These are phyloP conservation scores for Arthrobotrys sphaeroides DNA, from an alignment of 2,329 filamentous ascomycete species.

Conservation along the genomic window DNA sequence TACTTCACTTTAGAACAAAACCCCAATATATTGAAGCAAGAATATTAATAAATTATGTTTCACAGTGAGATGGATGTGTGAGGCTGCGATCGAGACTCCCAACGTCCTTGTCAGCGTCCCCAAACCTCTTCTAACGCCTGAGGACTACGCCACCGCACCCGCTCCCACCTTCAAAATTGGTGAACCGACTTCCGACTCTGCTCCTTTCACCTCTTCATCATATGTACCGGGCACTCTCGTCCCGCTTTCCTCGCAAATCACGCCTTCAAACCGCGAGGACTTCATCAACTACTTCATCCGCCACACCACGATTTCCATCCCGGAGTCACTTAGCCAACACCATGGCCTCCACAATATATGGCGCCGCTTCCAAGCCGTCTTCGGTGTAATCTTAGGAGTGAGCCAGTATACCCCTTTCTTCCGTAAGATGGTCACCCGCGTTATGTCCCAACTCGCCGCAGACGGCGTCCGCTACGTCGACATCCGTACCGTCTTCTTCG, in stretches of 20 bases:
- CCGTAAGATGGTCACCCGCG: constrained; percentile 72
- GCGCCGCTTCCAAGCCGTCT: constrained; percentile 80
- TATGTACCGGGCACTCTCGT: constrained; percentile 66
- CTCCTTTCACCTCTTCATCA: constrained; percentile 46
- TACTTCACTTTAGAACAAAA: background rate
- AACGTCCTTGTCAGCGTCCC: constrained; percentile 70
- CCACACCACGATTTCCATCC: constrained; percentile 60
- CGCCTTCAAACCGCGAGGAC: constrained; percentile 44
- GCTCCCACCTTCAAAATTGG: constrained; percentile 61
- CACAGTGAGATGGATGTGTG: constrained; percentile 75
- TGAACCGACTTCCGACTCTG: background rate
- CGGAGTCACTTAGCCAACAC: constrained; percentile 80
- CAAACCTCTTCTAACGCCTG: constrained; percentile 56
- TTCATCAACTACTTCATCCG: constrained; percentile 50
- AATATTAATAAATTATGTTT: background rate
- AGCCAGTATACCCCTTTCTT: constrained; percentile 66
- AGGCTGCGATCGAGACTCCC: constrained; percentile 74
- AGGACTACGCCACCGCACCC: constrained; percentile 67
- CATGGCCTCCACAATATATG: constrained; percentile 85
- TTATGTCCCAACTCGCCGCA: constrained; percentile 76
- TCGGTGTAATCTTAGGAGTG: constrained; percentile 73
- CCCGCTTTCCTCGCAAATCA: constrained; percentile 62
- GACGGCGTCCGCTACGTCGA: constrained; percentile 90
- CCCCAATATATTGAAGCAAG: background rate
- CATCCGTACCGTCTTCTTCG: constrained; percentile 76